phyloP scores from a whole-genome alignment of 208 protist species.

The Kentomonas sorsogonicus region DNA sequence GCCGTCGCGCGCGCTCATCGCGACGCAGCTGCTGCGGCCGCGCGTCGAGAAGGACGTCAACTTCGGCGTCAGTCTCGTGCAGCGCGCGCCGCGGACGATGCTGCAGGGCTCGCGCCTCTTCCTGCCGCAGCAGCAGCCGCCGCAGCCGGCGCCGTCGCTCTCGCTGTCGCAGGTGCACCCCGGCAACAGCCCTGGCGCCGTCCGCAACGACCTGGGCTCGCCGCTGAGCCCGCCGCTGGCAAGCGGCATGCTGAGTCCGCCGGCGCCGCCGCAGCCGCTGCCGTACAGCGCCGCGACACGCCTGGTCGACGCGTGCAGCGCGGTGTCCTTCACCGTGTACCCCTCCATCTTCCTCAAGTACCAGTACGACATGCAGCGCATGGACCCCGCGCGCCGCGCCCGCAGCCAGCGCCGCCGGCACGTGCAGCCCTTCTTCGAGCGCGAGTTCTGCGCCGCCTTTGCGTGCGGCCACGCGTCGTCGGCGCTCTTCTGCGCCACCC shows the following conservation, averaged over 20 bases:
- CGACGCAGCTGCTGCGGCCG: slow-evolving; percentile 17
- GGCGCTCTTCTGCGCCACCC: slow-evolving; percentile 35
- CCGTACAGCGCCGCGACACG: neutral
- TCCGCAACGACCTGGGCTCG: neutral
- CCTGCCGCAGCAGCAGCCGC: no score
- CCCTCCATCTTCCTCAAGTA: slow-evolving; percentile 64
- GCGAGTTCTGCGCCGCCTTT: slow-evolving; percentile 51
- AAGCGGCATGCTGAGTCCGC: neutral
- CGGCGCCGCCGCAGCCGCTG: neutral
- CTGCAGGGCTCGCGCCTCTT: no score
- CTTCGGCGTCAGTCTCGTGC: slow-evolving; percentile 21
- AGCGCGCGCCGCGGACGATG: no score
- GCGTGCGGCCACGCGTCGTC: slow-evolving; percentile 24
- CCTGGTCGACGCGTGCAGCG: slow-evolving; percentile 12
- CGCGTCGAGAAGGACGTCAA: slow-evolving; percentile 15
- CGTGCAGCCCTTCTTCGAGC: slow-evolving; percentile 41
- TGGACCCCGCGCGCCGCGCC: slow-evolving; percentile 5
- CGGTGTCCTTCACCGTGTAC: slow-evolving; percentile 42
- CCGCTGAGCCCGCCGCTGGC: neutral
- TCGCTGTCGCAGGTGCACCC: slow-evolving; percentile 8
- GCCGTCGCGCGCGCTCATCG: no score
- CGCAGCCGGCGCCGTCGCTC: no score
- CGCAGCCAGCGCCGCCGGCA: slow-evolving; percentile 14
- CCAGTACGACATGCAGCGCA: slow-evolving; percentile 22
- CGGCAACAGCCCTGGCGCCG: slow-evolving; percentile 2